Evolutionary conservation across 768 basidiomycete species (phyloP).

Genomic region (Trametes gibbosa): DNA sequence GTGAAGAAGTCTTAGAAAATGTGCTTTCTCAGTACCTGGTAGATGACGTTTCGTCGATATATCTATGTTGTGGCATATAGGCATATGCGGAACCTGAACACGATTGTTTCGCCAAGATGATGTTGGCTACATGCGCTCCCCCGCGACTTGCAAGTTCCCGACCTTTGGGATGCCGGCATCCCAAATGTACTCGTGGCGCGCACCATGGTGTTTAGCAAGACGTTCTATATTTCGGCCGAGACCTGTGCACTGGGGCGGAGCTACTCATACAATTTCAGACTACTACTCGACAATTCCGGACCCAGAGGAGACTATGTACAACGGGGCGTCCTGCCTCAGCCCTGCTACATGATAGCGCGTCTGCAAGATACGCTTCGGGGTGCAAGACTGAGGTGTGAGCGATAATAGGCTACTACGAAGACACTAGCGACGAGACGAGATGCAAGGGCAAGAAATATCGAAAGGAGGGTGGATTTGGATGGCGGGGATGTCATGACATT

Average conservation of each 20-base stretch:
- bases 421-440: background rate
- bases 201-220: background rate
- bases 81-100: no score
- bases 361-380: background rate
- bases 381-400: background rate
- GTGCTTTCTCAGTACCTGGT: no score
- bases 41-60: no score
- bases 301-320: constrained; percentile 15
- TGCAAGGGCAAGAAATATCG: background rate
- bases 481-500: background rate
- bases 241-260: background rate
- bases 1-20: no score
- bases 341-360: background rate
- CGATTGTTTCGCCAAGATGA: no score
- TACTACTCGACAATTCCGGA: constrained; percentile 12
- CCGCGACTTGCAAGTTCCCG: no score
- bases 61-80: no score
- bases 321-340: background rate
- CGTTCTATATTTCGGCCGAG: background rate
- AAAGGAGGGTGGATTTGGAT: background rate
- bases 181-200: background rate
- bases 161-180: no score
- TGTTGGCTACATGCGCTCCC: no score
- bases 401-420: background rate
- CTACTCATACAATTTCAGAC: constrained; percentile 14